These are phyloP conservation scores for Tetrahymena thermophila DNA, from an alignment of 73 alveolate species.

Conservation along the genomic window DNA sequence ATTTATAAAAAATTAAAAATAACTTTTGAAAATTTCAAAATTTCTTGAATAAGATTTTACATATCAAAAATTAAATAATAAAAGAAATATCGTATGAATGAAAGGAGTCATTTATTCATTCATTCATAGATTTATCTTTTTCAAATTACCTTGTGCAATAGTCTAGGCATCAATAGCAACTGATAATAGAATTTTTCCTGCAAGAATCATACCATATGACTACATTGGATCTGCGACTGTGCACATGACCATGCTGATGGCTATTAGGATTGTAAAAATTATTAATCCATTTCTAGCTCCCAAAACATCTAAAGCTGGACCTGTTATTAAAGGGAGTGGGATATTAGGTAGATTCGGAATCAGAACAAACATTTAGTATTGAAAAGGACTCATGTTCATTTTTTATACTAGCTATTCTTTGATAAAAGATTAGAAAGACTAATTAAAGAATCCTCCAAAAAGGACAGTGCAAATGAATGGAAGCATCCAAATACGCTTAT, in stretches of 20 bases:
- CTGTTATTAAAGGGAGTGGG: not conserved
- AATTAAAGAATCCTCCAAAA: not conserved
- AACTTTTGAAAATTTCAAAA: not conserved
- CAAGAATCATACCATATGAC: not conserved
- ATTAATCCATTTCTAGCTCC: not conserved
- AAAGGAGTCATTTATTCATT: no score
- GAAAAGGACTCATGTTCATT: not conserved
- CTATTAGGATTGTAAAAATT: not conserved
- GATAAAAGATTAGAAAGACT: not conserved
- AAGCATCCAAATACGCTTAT: not conserved
- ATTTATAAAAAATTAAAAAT: not conserved
- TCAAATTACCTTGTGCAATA: not conserved
- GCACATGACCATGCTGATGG: not conserved
- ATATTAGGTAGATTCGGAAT: not conserved
- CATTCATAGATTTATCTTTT: not conserved
- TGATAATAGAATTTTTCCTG: not conserved
- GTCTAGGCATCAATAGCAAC: not conserved
- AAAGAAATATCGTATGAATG: no score
- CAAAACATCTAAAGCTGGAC: not conserved
- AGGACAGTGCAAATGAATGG: not conserved
- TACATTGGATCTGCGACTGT: not conserved
- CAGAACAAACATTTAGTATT: not conserved
- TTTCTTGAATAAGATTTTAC: not conserved
- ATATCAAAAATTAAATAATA: not conserved
- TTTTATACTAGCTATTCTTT: not conserved